Base-by-base conservation (phyloP, 352 stramenopile genomes). In the Phytopythium chamaehyphon region DNA sequence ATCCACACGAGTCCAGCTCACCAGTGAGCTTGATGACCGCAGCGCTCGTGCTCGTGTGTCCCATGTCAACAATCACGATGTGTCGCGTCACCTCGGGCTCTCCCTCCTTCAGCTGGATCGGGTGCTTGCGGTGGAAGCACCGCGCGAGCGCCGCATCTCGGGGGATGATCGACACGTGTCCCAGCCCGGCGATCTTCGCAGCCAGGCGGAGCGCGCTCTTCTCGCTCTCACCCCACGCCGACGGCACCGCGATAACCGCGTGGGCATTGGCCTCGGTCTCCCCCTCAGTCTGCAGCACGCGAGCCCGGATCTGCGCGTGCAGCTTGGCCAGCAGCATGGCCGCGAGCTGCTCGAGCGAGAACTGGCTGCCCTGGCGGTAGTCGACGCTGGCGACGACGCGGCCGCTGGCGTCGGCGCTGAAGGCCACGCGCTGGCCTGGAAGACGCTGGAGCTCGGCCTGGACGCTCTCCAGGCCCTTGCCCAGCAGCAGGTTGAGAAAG, bases 31-130 rank as follows among this genome's bases (percentile, higher is more conserved):
- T 83, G 33, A 90, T 82, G 3, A 90, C 62, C 15, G 82, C 68
- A 19, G 89, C 66, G 40, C 73, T 86, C 10, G 87, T 93, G 44
- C 60, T 88, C 22, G 72, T 85, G 59, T 92, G 76, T 39, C 89
- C 89, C 60, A 97, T 86, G 62, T 97, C 89, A 9, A 97, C 66
- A 56, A 97, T 87, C 45, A 84, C 62, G 55, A 97, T 90, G 57
- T 81, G 69, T 26, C 60, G 54, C 15, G 53, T 63, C 28, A 62
- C 65, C 16, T 64, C 54, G 5, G 51, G 35, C 33, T 72, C 52
- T 47, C 64, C 68, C 24, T 51, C 45, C 10, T 54, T 31, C 23
- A 39, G 47, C 24, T 72, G 38, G 18, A 96, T 53, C 3, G 85
- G 80, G 67, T 96, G 88, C 57, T 96, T 96, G 54, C 65, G 65